Evolutionary conservation across 257 asterid genomes (phyloP).

Genomic region (Plantago major): DNA sequence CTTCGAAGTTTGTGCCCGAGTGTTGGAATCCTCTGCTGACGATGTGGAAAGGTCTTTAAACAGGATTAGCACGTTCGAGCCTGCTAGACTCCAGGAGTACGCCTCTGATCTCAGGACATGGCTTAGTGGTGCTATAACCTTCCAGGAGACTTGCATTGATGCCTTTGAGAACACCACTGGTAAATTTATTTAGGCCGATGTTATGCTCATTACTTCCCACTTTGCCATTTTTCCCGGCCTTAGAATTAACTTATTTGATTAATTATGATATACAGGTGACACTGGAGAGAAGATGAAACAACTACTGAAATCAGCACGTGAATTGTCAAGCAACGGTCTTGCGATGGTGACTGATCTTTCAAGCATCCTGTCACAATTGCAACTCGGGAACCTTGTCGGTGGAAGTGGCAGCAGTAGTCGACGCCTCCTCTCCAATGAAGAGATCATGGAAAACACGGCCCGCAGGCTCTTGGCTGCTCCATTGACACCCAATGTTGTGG

Average conservation of each 20-base stretch:
- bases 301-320: slow-evolving; percentile 32
- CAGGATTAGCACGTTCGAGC: slow-evolving; percentile 28
- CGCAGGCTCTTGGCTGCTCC: slow-evolving; percentile 24
- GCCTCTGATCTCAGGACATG: slow-evolving; percentile 62
- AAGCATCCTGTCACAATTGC: slow-evolving; percentile 17
- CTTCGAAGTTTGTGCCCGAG: slow-evolving; percentile 40
- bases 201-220: not conserved
- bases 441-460: slow-evolving; percentile 4
- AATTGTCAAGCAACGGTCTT: slow-evolving; percentile 57
- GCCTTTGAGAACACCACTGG: slow-evolving; percentile 55
- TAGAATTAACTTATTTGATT: not conserved
- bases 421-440: slow-evolving; percentile 4
- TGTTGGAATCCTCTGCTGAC: slow-evolving; percentile 44
- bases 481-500: slow-evolving; percentile 30
- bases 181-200: not conserved
- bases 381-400: slow-evolving; percentile 10
- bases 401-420: not conserved
- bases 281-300: slow-evolving; percentile 63
- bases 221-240: not conserved
- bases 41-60: slow-evolving; percentile 41
- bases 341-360: slow-evolving; percentile 47
- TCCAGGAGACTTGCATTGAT: slow-evolving; percentile 65
- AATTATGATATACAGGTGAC: slow-evolving; percentile 23
- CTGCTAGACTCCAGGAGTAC: slow-evolving; percentile 18
- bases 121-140: slow-evolving; percentile 60